Evolutionary conservation across 2,329 filamentous ascomycete species (phyloP), one percentile per base, ranked within the genome.

Genomic region (Colletotrichum aenigma): DNA sequence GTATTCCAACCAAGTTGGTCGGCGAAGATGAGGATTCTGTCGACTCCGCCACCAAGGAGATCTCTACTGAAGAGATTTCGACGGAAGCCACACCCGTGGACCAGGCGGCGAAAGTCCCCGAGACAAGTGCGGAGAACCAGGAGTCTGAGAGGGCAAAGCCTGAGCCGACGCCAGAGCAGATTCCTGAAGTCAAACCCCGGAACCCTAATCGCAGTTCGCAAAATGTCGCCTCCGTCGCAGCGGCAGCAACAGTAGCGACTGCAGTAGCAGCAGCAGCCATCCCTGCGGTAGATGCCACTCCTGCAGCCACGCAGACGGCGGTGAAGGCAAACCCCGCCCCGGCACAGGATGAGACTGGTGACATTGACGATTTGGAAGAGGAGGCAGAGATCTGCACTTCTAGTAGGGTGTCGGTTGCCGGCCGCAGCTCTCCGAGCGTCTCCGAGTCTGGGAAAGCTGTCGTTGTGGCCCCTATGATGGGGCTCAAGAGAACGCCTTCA

Each of bases 381-480:
- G 87, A 91, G 78, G 89, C 90, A 4, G 86, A 91, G 78, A 90
- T 92, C 34, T 77, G 92, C 70, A 92, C 89, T 0, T 91, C 90
- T 0, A 87, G 90, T 5, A 86, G 90, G 43, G 85, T 92, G 10
- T 92, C 90, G 5, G 87, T 91, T 30, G 86, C 86, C 34, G 89
- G 89, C 38, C 87, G 87, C 77, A 86, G 86, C 36, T 90, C 89
- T 1, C 88, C 89, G 3, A 83, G 88, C 4, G 82, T 84, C 3
- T 89, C 89, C 1, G 90, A 91, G 9, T 83, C 84, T 55, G 85
- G 85, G 32, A 87, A 78, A 76, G 86, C 79, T 70, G 81, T 83
- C 36, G 83, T 85, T 21, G 83, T 85, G 74, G 84, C 74, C 77
- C 85, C 79, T 77, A 85, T 52, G 43, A 52, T 78, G 77, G 81